Evolutionary conservation across 257 asterid species (phyloP).

Genomic region (Nicotiana attenuata): DNA sequence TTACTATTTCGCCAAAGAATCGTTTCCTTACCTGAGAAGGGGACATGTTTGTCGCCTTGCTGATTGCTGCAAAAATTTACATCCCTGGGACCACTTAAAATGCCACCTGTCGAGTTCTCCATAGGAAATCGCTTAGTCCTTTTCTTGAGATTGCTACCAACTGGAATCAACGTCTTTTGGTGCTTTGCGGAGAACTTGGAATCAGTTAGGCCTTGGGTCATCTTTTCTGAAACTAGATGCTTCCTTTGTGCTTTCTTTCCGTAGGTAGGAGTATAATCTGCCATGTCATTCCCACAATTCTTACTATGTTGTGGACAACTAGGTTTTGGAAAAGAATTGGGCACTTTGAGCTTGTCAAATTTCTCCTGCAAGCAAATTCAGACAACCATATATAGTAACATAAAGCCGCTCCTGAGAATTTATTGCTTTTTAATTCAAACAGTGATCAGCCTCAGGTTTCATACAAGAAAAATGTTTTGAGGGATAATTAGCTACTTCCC

Average conservation of each 20-base stretch:
- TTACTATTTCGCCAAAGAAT: slow-evolving; percentile 18
- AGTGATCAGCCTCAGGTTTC: not conserved
- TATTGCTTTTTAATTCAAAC: not conserved
- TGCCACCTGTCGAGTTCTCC: slow-evolving; percentile 19
- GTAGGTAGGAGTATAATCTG: slow-evolving; percentile 16
- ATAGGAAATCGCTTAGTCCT: slow-evolving; percentile 10
- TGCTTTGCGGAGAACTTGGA: slow-evolving; percentile 26
- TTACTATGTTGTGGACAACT: slow-evolving; percentile 23
- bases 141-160: slow-evolving; percentile 32
- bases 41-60: slow-evolving; percentile 32
- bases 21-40: slow-evolving; percentile 38
- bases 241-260: slow-evolving; percentile 26
- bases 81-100: slow-evolving; percentile 21
- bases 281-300: slow-evolving; percentile 15
- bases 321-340: slow-evolving; percentile 16
- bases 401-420: not conserved
- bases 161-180: slow-evolving; percentile 22
- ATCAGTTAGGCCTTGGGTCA: slow-evolving; percentile 13
- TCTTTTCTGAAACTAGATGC: slow-evolving; percentile 23
- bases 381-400: not conserved
- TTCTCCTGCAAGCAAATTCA: slow-evolving; percentile 40
- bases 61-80: slow-evolving; percentile 16
- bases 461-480: not conserved
- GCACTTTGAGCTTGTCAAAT: slow-evolving; percentile 25
- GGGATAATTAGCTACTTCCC: not conserved